These are phyloP conservation scores for Paracorniculantispora psalliotae DNA, from an alignment of 2,329 filamentous ascomycete species.

Conservation along the genomic window DNA sequence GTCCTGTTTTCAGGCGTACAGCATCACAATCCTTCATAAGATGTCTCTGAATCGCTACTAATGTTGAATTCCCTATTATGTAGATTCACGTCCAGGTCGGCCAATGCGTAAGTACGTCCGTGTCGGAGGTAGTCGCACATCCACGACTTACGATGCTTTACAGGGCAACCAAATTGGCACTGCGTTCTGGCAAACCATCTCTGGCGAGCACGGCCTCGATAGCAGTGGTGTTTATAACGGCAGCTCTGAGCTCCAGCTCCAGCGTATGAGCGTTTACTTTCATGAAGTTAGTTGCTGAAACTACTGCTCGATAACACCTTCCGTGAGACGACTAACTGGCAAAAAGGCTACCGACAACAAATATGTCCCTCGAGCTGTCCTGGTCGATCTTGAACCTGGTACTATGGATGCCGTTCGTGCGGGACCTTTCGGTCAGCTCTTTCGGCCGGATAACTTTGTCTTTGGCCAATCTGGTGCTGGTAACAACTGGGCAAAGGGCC, in stretches of 20 bases:
- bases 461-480: slow-evolving; percentile 99
- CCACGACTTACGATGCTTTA: slow-evolving; percentile 30
- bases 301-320: not conserved
- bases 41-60: slow-evolving; percentile 46
- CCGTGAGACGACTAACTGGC: no score
- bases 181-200: slow-evolving; percentile 95
- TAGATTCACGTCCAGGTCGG: slow-evolving; percentile 99
- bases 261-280: slow-evolving; percentile 99
- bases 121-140: not conserved
- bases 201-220: slow-evolving; percentile 93
- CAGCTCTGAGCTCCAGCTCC: slow-evolving; percentile 96
- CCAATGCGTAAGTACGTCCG: slow-evolving; percentile 73
- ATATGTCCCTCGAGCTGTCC: slow-evolving; percentile 97
- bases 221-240: slow-evolving; percentile 98
- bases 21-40: no score
- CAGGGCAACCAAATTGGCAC: slow-evolving; percentile 99
- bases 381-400: slow-evolving; percentile 98
- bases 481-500: slow-evolving; percentile 99
- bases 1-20: no score
- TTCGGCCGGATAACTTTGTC: slow-evolving; percentile 99
- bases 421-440: slow-evolving; percentile 96
- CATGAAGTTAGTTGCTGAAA: slow-evolving; percentile 52
- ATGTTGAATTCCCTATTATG: slow-evolving; percentile 48
- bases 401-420: slow-evolving; percentile 99
- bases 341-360: slow-evolving; percentile 98